Conservation (phyloP, 2,329 filamentous ascomycete species). For the Septoria linicola region DNA sequence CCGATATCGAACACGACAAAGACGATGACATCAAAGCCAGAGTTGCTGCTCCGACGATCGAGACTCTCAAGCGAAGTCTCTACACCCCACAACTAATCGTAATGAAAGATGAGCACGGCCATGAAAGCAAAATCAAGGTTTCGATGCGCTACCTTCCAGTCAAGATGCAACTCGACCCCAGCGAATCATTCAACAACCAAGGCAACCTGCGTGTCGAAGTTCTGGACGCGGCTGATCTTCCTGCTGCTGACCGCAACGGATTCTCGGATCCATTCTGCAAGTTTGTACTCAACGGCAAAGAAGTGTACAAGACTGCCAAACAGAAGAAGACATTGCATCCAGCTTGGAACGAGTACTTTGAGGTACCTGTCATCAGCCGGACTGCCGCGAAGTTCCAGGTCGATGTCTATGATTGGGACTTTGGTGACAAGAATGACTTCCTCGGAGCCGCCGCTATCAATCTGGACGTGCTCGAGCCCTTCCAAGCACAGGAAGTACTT, state of each 20-base stretch:
- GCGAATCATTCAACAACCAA: slow-evolving; percentile 99
- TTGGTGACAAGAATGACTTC: slow-evolving; percentile 90
- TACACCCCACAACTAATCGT: slow-evolving; percentile 86
- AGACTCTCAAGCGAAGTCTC: slow-evolving; percentile 76
- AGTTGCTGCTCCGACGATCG: slow-evolving; percentile 78
- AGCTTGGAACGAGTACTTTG: slow-evolving; percentile 95
- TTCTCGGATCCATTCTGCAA: slow-evolving; percentile 97
- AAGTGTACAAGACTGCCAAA: slow-evolving; percentile 91
- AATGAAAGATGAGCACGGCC: slow-evolving; percentile 75
- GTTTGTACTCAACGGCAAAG: slow-evolving; percentile 84
- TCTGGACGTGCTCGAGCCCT: slow-evolving; percentile 78
- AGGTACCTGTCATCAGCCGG: slow-evolving; percentile 75
- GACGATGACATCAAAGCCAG: slow-evolving; percentile 77
- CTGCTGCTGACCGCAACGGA: slow-evolving; percentile 90
- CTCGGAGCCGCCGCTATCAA: slow-evolving; percentile 76
- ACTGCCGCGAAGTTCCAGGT: slow-evolving; percentile 80
- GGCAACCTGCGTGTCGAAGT: slow-evolving; percentile 92
- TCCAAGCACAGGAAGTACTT: slow-evolving; percentile 72
- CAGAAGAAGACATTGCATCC: slow-evolving; percentile 97
- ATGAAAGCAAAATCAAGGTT: slow-evolving; percentile 76
- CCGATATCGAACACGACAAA: slow-evolving; percentile 67
- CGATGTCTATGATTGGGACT: slow-evolving; percentile 92
- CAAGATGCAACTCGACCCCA: slow-evolving; percentile 88
- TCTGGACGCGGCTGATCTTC: slow-evolving; percentile 81
- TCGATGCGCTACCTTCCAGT: slow-evolving; percentile 94